Evolutionary conservation across 345 rosid genomes (phyloP).

Genomic region (Eucalyptus curtisii): DNA sequence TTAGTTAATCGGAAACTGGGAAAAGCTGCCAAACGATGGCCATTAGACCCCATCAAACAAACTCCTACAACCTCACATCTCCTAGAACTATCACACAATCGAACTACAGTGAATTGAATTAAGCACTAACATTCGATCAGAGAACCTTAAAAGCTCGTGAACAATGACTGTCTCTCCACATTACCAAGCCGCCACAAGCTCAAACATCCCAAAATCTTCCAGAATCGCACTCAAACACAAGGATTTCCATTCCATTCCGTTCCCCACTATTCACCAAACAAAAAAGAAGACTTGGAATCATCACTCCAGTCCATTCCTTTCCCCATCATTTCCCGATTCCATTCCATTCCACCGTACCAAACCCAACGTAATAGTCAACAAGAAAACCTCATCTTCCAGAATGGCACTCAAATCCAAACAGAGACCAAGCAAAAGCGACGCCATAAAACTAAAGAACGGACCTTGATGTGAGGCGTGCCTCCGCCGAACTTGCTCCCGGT

Average conservation of each 20-base stretch:
- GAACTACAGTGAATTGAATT: no score
- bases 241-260: not conserved
- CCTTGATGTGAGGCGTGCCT: conserved; percentile 87
- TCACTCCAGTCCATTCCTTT: not conserved
- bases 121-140: no score
- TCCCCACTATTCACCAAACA: not conserved
- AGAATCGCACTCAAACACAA: not conserved
- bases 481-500: conserved; percentile 77
- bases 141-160: not conserved
- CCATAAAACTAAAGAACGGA: not conserved
- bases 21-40: not conserved
- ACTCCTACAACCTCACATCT: no score
- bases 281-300: not conserved
- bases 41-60: not conserved
- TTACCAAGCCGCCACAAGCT: not conserved
- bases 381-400: not conserved
- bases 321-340: not conserved
- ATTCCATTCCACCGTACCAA: not conserved
- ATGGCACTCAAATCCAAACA: not conserved
- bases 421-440: not conserved
- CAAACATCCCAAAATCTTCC: not conserved
- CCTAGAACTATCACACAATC: no score
- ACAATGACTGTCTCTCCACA: not conserved
- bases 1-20: not conserved
- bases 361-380: not conserved